These are phyloP conservation scores for Kurtzmaniella quercitrusa DNA, from an alignment of 1,139 yeast genomes.

Conservation along the genomic window DNA sequence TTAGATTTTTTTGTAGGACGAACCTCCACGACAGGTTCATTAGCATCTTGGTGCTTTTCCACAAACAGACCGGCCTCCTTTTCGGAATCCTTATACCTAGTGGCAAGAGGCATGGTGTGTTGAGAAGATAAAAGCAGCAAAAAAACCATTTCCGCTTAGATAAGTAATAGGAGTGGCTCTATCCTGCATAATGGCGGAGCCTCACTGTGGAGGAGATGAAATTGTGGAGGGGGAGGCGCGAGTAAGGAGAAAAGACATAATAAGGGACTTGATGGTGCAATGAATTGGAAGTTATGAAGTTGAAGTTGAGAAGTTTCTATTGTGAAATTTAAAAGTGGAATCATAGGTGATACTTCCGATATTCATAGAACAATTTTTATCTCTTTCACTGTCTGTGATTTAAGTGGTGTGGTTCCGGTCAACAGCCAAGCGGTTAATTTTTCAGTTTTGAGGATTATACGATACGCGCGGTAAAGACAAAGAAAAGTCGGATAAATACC, in stretches of 20 bases:
- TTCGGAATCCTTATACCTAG: not conserved
- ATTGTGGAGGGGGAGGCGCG: not conserved
- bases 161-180: constrained; percentile 1
- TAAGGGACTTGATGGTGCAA: not conserved
- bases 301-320: too few species aligned
- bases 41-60: not conserved
- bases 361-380: too few species aligned
- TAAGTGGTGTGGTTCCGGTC: too few species aligned
- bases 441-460: not conserved
- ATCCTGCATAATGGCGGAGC: not conserved
- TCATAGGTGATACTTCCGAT: too few species aligned
- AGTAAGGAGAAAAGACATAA: not conserved
- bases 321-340: too few species aligned
- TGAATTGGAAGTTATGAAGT: not conserved
- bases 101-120: not conserved
- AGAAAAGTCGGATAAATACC: too few species aligned
- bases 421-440: not conserved
- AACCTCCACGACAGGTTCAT: not conserved
- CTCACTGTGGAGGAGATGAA: not conserved
- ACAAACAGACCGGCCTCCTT: not conserved
- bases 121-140: not conserved
- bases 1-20: not conserved
- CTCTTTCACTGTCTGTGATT: too few species aligned
- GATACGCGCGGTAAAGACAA: too few species aligned
- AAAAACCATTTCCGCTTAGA: too few species aligned